These are phyloP conservation scores for Pseudogymnoascus sp. DNA, from an alignment of 2,329 filamentous ascomycete species.

Conservation along the genomic window DNA sequence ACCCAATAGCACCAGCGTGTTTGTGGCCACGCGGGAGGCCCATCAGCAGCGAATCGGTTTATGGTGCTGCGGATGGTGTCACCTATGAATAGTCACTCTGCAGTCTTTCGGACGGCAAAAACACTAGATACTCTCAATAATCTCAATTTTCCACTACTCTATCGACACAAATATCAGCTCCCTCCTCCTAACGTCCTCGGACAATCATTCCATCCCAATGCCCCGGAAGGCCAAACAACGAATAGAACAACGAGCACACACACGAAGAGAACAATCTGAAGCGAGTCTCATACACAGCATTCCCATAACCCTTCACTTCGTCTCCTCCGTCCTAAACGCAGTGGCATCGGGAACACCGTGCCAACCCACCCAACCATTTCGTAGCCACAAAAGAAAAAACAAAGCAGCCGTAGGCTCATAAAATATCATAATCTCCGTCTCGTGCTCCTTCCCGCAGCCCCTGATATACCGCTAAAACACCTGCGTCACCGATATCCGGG, in stretches of 20 bases:
- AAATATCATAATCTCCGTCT: slow-evolving; percentile 7
- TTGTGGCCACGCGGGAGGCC: background rate
- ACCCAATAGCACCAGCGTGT: background rate
- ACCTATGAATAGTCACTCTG: background rate
- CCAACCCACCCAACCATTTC: slow-evolving; percentile 7
- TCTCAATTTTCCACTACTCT: slow-evolving; percentile 2
- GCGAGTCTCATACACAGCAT: slow-evolving; percentile 4
- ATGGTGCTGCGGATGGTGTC: background rate
- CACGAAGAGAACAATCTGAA: slow-evolving; percentile 7
- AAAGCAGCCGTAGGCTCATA: slow-evolving; percentile 8
- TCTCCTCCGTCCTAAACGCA: background rate
- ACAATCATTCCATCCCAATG: slow-evolving; percentile 1
- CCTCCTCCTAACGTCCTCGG: background rate
- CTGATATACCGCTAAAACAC: background rate
- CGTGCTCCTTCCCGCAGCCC: background rate
- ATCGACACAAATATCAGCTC: background rate
- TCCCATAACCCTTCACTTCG: slow-evolving; percentile 6
- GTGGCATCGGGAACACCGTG: slow-evolving; percentile 3
- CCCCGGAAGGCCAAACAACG: slow-evolving; percentile 1
- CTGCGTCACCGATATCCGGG: background rate
- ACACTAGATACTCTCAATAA: background rate
- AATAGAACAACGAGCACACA: slow-evolving; percentile 6
- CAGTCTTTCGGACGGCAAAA: background rate
- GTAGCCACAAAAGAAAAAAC: slow-evolving; percentile 5
- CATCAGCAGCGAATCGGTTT: background rate